phyloP scores from a whole-genome alignment of 208 protist genomes.

The Blastocrithidia nonstop region DNA sequence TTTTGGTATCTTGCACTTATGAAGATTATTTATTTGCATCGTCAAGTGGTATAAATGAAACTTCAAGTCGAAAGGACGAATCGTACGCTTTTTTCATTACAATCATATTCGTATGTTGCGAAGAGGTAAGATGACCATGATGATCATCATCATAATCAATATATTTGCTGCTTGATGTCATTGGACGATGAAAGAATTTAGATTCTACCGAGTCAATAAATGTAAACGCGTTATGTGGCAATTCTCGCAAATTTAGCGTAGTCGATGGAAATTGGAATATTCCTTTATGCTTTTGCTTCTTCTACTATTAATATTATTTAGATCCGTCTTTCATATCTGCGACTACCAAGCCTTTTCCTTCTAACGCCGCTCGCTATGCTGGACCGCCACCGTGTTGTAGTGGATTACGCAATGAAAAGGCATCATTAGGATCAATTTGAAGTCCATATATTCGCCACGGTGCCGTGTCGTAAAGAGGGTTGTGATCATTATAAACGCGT shows the following conservation, averaged over 20 bases:
- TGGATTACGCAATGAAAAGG: constrained; percentile 16
- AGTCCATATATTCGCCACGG: constrained; percentile 52
- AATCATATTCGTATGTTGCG: constrained; percentile 63
- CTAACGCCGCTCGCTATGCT: constrained; percentile 17
- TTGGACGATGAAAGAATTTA: constrained; percentile 10
- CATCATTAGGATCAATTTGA: constrained; percentile 15
- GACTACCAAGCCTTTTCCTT: constrained; percentile 19
- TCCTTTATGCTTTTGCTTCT: too few relatives aligned
- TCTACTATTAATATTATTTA: too few relatives aligned
- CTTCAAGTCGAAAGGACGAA: constrained; percentile 50
- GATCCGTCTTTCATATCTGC: constrained; percentile 9
- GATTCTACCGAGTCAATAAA: constrained; percentile 22
- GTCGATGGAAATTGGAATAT: constrained; percentile 18
- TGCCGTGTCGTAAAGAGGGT: constrained; percentile 29
- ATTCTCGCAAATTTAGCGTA: constrained; percentile 25
- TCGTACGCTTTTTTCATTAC: constrained; percentile 57
- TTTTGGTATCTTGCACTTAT: background rate
- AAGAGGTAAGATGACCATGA: too few relatives aligned
- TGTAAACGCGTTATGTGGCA: constrained; percentile 19
- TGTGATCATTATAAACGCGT: constrained; percentile 41
- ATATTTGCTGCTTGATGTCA: background rate
- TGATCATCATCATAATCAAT: constrained; percentile 3
- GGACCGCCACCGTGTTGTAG: constrained; percentile 16
- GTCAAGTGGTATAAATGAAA: constrained; percentile 42
- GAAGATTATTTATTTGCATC: constrained; percentile 4